These are phyloP conservation scores for Nyssa sinensis DNA, from an alignment of 148 eudicot genomes.

Conservation along the genomic window DNA sequence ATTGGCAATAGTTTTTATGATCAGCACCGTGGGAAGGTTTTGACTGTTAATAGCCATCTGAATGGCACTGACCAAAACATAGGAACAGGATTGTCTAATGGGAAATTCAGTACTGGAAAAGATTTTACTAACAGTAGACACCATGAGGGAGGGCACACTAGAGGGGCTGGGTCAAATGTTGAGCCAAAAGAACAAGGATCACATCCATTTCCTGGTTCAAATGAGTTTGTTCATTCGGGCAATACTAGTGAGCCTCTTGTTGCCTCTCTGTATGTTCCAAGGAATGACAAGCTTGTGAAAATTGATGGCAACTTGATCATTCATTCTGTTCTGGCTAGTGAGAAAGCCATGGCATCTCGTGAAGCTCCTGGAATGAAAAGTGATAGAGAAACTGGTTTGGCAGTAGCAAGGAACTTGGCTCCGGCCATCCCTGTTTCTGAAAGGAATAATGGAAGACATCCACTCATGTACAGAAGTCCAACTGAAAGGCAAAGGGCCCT, in stretches of 20 bases:
- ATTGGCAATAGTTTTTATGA: constrained; percentile 27
- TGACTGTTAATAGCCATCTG: constrained; percentile 42
- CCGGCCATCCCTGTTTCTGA: constrained; percentile 53
- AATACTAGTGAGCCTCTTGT: constrained; percentile 77
- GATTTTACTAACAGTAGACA: constrained; percentile 12
- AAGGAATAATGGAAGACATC: constrained; percentile 45
- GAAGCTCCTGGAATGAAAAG: constrained; percentile 26
- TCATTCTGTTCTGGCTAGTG: constrained; percentile 89
- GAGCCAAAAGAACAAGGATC: constrained; percentile 11
- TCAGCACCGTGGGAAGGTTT: constrained; percentile 52
- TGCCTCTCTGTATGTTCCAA: constrained; percentile 87
- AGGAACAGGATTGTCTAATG: constrained; percentile 26
- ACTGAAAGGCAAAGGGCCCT: constrained; percentile 63
- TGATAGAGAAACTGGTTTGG: constrained; percentile 58
- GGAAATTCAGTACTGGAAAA: constrained; percentile 25
- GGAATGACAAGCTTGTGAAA: constrained; percentile 92
- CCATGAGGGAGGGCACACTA: constrained; percentile 22
- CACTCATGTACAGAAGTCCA: constrained; percentile 49
- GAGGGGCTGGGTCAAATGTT: constrained; percentile 18
- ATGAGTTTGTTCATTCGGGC: constrained; percentile 26
- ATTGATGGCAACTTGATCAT: constrained; percentile 97
- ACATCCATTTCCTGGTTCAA: constrained; percentile 25
- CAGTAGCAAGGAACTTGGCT: constrained; percentile 48
- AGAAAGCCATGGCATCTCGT: constrained; percentile 57
- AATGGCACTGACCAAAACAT: constrained; percentile 29